Evolutionary conservation across 441 rosid genomes (phyloP), one percentile per base, ranked within the genome.

Genomic region (Erysimum cheiri): DNA sequence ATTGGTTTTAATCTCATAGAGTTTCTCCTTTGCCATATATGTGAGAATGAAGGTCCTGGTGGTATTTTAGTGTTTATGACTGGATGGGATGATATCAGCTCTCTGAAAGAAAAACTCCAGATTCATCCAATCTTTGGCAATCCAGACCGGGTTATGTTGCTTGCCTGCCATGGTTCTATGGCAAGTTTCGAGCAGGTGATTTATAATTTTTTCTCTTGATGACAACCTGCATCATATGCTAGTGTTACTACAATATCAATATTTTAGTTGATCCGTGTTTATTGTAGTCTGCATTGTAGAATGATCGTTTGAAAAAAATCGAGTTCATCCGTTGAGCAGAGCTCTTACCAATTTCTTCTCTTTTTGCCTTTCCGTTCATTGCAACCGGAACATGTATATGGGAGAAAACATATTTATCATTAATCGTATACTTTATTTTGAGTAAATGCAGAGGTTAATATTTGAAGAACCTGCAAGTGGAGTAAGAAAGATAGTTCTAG

Each of bases 131-230:
- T 84, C 64, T 71, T 93, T 46, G 96, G 98, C 67, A 84, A 93
- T 84, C 85, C 96, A 19, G 67, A 69, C 69, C 81, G 72, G 68
- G 94, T 85, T 79, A 73, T 87, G 78, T 78, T 93, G 79, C 96
- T 89, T 76, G 82, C 93, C 26, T 93, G 98, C 80, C 98, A 93
- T 85, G 96, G 98, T 75, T 89, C 97, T 76, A 91, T 93, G 98
- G 90, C 93, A 69, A 91, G 90, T 81, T 78, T 89, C 64, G 98
- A 93, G 83, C 98, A 93, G 97, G 98, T 93, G 68, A 78, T 31
- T 33, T 46, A 12, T 35, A 46, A 6, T 1, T 17, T 39, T 40
- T 31, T 41, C 55, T 24, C 29, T 55, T 69, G 29, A 73, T 36
- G 24, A 39, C 47, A 15, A 66, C 13, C 6, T 58, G 48, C 60